Percentiles rank a stretch among this genome's conserved stretches.
These are phyloP conservation scores for Amoebophrya sp. DNA, from an alignment of 169 alveolate genomes.

Conservation along the genomic window DNA sequence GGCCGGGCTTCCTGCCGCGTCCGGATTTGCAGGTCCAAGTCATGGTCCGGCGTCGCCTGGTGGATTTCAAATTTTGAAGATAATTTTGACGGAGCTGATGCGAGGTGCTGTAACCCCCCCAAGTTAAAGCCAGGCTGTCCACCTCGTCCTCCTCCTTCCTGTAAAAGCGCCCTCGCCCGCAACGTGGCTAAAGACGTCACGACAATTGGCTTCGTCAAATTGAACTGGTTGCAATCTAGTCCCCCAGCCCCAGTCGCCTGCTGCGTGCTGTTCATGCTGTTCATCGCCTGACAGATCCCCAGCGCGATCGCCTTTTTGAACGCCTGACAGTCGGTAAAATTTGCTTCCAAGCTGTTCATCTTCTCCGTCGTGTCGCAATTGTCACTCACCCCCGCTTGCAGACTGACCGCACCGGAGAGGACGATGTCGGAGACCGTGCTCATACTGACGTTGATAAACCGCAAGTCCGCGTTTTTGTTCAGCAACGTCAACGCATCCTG, in stretches of 20 bases:
- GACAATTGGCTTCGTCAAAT: background rate
- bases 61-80: no score
- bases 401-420: background rate
- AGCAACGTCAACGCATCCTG: background rate
- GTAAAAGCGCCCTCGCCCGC: no score
- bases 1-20: no score
- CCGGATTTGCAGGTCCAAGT: no score
- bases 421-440: background rate
- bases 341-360: background rate
- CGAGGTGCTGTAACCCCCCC: no score
- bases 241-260: background rate
- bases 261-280: background rate
- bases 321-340: background rate
- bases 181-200: no score
- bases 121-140: no score
- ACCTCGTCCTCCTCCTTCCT: no score
- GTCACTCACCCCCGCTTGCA: background rate
- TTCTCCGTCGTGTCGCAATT: slow-evolving; percentile 21
- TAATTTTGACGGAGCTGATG: no score
- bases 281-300: background rate
- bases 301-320: background rate
- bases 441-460: background rate
- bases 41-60: no score
- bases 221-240: background rate
- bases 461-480: background rate